phyloP scores from a whole-genome alignment of 257 asterid genomes.

The Voacanga thouarsii region DNA sequence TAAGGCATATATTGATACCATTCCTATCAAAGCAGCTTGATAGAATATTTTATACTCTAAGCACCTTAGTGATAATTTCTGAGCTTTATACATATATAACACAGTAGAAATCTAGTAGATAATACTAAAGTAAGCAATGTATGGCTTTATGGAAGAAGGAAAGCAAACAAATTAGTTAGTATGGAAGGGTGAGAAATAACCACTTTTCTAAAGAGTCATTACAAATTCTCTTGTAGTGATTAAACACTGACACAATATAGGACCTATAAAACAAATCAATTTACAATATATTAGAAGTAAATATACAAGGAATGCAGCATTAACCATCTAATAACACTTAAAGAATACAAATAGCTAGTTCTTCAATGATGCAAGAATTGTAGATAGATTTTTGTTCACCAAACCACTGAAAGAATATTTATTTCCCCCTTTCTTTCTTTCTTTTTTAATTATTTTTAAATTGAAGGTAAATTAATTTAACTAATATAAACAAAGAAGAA shows the following conservation, averaged over 20 bases:
- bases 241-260: slow-evolving; percentile 96
- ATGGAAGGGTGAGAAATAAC: slow-evolving; percentile 40
- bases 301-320: not conserved
- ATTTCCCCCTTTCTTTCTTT: not conserved
- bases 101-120: not conserved
- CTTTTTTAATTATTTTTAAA: no score
- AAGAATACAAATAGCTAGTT: not conserved
- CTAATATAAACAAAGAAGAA: no score
- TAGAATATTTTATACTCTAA: not conserved
- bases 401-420: not conserved
- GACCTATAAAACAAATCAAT: slow-evolving; percentile 47
- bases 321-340: not conserved
- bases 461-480: no score
- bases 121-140: not conserved
- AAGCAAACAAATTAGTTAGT: not conserved
- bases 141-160: not conserved
- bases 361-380: not conserved
- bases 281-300: not conserved
- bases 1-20: not conserved
- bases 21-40: not conserved
- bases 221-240: slow-evolving; percentile 95
- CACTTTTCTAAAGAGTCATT: slow-evolving; percentile 73
- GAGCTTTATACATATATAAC: not conserved
- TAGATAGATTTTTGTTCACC: not conserved
- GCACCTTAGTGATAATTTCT: not conserved